Conservation (phyloP, 2,329 filamentous ascomycete genomes). For the Colletotrichum incanum region DNA sequence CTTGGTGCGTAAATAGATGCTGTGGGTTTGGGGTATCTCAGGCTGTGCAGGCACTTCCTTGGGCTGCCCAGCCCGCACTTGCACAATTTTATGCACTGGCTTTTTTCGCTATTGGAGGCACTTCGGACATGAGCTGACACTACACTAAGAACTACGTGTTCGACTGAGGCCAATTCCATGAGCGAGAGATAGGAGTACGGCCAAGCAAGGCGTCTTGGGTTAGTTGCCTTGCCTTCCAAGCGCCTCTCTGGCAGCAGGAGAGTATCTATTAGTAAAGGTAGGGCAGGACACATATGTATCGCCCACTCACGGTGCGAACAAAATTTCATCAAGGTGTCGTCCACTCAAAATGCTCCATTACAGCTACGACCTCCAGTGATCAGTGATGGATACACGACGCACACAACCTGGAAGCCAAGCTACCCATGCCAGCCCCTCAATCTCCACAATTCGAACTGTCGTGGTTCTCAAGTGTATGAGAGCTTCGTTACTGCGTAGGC, state of each 20-base stretch:
- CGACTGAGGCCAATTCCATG: neutral
- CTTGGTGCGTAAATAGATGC: slow-evolving; percentile 10
- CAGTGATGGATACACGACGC: neutral
- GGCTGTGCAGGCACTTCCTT: neutral
- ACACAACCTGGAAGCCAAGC: slow-evolving; percentile 9
- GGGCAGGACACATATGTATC: neutral
- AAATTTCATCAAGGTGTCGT: slow-evolving; percentile 1
- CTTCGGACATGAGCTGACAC: neutral
- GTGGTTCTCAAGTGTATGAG: neutral
- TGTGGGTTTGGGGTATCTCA: slow-evolving; percentile 3
- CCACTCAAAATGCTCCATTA: slow-evolving; percentile 7
- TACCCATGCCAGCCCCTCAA: slow-evolving; percentile 9
- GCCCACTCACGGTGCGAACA: slow-evolving; percentile 16
- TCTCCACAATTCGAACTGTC: neutral
- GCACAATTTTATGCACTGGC: slow-evolving; percentile 6
- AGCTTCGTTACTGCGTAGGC: neutral
- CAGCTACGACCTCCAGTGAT: neutral
- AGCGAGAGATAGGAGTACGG: neutral
- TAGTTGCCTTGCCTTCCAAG: neutral
- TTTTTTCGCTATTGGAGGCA: neutral
- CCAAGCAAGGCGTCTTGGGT: neutral
- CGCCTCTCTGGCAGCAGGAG: neutral
- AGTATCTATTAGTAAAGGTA: neutral
- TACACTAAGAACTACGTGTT: neutral
- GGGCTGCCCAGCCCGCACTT: neutral